Base-by-base conservation (phyloP, 2,329 filamentous ascomycete genomes). In the Pseudogymnoascus sp. region DNA sequence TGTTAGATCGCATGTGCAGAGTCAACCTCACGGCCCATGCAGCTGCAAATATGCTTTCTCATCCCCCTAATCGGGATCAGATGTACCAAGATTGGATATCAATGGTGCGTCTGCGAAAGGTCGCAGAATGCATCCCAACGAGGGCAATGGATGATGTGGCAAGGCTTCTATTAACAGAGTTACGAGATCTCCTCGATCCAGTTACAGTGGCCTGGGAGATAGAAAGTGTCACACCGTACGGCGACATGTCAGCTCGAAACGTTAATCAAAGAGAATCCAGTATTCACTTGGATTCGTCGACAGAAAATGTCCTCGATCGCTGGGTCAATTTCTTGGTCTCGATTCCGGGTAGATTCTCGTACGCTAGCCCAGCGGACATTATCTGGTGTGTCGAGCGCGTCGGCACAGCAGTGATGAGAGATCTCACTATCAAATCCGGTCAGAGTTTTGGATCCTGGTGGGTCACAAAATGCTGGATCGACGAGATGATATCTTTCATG, bases 11-110 rank as follows among this genome's bases (percentile, higher is more conserved):
- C 60, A 89, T 95, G 71, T 82, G 98, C 37, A 86, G 93, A 64
- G 95, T 97, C 65, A 99, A 99, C 72, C 84, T 95, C 64, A 91
- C 93, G 19, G 95, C 95, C 2, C 93, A 98, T 72, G 93, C 95
- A 1, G 92, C 93, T 1, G 93, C 93, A 22, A 96, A 95, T 66
- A 92, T 96, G 84, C 82, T 99, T 11, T 91, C 91, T 6, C 91
- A 93, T 70, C 87, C 91, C 16, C 89, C 91, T 53, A 96, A 96
- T 73, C 86, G 95, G 62, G 91, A 95, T 68, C 89, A 95, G 71
- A 98, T 99, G 95, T 97, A 95, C 79, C 81, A 89, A 60, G 95
- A 99, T 72, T 96, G 93, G 87, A 86, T 91, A 41, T 85, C 80
- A 2, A 83, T 84, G 77, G 84, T 88, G 31, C 79, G 83, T 26